Base-by-base conservation (phyloP, 148 eudicot species). In the Camellia lanceoleosa region DNA sequence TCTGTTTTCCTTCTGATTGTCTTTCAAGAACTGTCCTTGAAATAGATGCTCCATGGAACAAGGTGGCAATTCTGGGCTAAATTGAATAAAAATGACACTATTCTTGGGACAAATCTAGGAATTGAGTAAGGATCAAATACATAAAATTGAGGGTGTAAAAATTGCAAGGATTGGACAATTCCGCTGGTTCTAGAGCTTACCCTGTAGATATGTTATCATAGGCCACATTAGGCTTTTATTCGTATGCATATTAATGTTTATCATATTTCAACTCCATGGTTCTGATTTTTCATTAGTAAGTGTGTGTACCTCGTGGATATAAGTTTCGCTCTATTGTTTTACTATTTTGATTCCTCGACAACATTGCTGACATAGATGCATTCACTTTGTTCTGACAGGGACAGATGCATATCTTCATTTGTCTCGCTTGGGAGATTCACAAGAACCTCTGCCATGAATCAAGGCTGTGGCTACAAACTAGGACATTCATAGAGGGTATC, bases 401-500 rank as follows among this genome's bases (percentile, higher is more conserved):
- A 96, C 99, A 64, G 99, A 93, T 83, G 99, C 98, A 8, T 96
- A 93, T 81, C 99, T 96, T 80, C 98, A 96, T 81, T 81, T 96
- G 80, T 96, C 95, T 69, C 94, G 99, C 38, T 84, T 94, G 89
- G 98, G 95, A 67, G 99, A 90, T 87, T 96, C 98, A 30, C 98
- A 94, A 86, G 99, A 96, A 89, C 95, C 99, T 20, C 88, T 96
- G 73, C 93, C 98, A 5, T 92, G 81, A 86, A 61, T 14, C 12
- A 70, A 49, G 63, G 19, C 43, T 52, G 62, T 46, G 18, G 80
- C 77, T 44, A 15, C 46, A 14, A 55, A 55, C 61, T 59, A n/a
- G 15, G 52, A 47, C 71, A 16, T 77, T 55, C 56, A 66, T 80
- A 41, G 19, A 47, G 77, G 74, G 74, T 38, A 70, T 67, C 43